Conservation (phyloP, 371 early-diverging fungal species). For the Mycotypha africana region DNA sequence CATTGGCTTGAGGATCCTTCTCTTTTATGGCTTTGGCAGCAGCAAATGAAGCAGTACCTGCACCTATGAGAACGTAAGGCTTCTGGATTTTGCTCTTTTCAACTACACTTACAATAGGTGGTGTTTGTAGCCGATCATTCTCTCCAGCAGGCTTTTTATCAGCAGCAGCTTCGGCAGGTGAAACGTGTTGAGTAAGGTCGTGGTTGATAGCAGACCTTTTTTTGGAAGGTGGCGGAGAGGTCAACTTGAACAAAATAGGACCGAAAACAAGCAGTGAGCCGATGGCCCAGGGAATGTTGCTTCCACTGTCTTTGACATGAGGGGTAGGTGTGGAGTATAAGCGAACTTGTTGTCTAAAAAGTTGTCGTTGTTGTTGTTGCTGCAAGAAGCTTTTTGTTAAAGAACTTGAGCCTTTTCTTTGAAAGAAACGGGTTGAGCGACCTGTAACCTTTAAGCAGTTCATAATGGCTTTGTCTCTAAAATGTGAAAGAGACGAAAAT, state of each 20-base stretch:
- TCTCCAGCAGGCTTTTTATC: constrained; percentile 8
- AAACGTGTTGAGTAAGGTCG: constrained; percentile 1
- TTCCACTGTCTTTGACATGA: constrained; percentile 19
- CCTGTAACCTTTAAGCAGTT: constrained; percentile 13
- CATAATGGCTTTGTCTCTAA: too few species aligned
- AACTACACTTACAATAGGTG: constrained; percentile 5
- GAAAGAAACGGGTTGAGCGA: constrained; percentile 11
- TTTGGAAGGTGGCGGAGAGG: constrained; percentile 51
- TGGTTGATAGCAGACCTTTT: constrained; percentile 16
- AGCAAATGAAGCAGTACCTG: constrained; percentile 64
- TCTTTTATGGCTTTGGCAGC: constrained; percentile 68
- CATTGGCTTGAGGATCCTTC: constrained; percentile 60
- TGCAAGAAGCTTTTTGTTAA: too few species aligned
- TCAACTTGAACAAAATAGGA: constrained; percentile 53
- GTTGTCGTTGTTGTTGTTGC: too few species aligned
- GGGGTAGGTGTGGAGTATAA: constrained; percentile 4
- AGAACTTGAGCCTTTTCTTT: constrained; percentile 7
- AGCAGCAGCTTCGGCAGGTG: not conserved
- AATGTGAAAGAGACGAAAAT: too few species aligned
- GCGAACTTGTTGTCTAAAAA: not conserved
- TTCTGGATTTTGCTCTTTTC: constrained; percentile 18
- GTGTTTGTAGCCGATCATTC: not conserved
- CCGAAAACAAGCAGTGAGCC: constrained; percentile 56
- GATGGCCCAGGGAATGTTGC: constrained; percentile 51
- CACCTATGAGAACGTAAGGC: constrained; percentile 57